phyloP scores from a whole-genome alignment of 2,329 filamentous ascomycete genomes.

The Clarireedia monteithiana region DNA sequence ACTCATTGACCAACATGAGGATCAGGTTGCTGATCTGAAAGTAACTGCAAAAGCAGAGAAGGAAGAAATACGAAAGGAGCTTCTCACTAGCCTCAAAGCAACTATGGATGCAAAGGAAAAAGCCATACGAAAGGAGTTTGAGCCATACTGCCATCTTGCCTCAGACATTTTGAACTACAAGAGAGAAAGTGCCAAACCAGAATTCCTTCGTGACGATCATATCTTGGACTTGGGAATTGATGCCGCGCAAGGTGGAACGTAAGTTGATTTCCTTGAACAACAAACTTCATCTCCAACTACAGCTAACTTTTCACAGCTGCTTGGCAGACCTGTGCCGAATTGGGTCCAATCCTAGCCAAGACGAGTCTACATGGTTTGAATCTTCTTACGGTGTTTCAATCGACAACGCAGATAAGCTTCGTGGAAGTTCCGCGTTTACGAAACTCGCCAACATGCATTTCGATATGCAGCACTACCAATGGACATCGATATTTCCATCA shows the following conservation, averaged over 20 bases:
- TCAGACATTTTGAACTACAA: background rate
- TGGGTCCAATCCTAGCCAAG: background rate
- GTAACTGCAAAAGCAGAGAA: too few species aligned
- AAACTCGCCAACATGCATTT: constrained; percentile 2
- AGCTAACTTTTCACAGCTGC: background rate
- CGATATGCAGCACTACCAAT: background rate
- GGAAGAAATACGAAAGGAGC: too few species aligned
- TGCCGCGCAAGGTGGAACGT: constrained; percentile 2
- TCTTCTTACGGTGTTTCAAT: background rate
- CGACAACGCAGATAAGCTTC: background rate
- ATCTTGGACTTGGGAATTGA: background rate
- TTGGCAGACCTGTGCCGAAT: background rate
- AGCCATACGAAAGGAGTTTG: too few species aligned
- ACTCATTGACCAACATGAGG: too few species aligned
- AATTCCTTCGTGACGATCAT: background rate
- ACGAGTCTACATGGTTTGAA: background rate
- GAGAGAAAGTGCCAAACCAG: background rate
- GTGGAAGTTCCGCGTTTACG: background rate
- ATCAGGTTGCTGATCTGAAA: too few species aligned
- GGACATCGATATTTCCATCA: too few species aligned
- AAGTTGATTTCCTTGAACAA: background rate
- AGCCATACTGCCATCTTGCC: too few species aligned
- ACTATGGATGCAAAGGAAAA: too few species aligned
- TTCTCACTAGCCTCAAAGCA: too few species aligned
- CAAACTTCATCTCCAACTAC: background rate